These are phyloP conservation scores for Alternaria arbusti DNA, from an alignment of 2,329 filamentous ascomycete species.

Conservation along the genomic window DNA sequence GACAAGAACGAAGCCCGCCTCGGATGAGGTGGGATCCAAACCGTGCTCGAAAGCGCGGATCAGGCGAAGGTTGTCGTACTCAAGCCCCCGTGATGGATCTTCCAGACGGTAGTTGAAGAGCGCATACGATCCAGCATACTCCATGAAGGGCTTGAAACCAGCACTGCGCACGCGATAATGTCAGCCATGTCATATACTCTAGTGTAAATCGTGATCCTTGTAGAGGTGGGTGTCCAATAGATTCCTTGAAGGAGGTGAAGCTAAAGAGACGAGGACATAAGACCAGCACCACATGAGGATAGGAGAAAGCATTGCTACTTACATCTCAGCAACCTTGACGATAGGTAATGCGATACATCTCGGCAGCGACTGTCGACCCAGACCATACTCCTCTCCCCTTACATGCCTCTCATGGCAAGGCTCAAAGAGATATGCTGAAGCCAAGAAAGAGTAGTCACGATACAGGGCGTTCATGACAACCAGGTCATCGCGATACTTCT, in stretches of 20 bases:
- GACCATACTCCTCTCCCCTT: constrained; percentile 74
- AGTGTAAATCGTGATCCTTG: not conserved
- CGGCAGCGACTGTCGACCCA: constrained; percentile 77
- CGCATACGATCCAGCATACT: constrained; percentile 71
- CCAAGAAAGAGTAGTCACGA: constrained; percentile 89
- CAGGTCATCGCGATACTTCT: constrained; percentile 74
- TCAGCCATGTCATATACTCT: constrained; percentile 22
- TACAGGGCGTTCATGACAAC: constrained; percentile 85
- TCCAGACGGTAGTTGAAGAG: constrained; percentile 69
- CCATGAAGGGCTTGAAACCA: constrained; percentile 92
- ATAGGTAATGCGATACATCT: constrained; percentile 79
- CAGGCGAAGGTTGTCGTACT: constrained; percentile 73
- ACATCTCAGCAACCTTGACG: constrained; percentile 84
- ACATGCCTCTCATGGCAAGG: constrained; percentile 81
- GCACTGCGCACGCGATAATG: constrained; percentile 48
- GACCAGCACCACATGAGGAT: not conserved
- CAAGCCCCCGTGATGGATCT: constrained; percentile 60
- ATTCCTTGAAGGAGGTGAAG: no score
- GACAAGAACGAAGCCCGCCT: constrained; percentile 94
- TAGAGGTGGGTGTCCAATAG: no score
- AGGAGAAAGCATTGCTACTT: constrained; percentile 52
- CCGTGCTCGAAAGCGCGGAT: constrained; percentile 92
- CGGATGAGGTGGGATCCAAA: constrained; percentile 83
- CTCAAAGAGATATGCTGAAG: constrained; percentile 88
- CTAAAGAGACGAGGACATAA: not conserved